Conservation (phyloP, 2,329 filamentous ascomycete species). For the Thielaviopsis punctulata region DNA sequence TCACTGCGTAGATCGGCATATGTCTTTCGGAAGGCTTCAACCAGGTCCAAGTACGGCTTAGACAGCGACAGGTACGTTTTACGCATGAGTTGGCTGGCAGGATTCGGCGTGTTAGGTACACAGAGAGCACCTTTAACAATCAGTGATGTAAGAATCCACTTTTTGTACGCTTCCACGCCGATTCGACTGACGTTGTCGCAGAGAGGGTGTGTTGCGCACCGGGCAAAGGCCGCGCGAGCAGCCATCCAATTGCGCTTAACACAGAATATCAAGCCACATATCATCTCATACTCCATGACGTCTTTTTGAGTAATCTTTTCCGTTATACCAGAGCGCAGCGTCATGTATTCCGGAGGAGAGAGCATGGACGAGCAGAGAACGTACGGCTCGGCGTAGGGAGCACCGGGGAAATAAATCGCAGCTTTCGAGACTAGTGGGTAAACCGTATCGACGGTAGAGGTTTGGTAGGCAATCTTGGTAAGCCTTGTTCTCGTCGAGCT, state of each 20-base stretch:
- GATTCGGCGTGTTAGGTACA: neutral
- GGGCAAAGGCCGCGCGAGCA: constrained; percentile 44
- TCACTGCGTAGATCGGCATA: constrained; percentile 41
- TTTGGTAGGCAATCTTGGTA: constrained; percentile 39
- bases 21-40: constrained; percentile 41
- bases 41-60: constrained; percentile 55
- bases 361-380: constrained; percentile 29
- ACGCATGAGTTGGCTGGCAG: constrained; percentile 1
- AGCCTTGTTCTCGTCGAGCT: constrained; percentile 45
- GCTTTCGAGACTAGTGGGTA: constrained; percentile 45
- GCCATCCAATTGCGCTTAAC: constrained; percentile 42
- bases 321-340: constrained; percentile 38
- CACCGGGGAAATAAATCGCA: constrained; percentile 47
- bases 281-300: constrained; percentile 51
- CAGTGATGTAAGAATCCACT: constrained; percentile 66
- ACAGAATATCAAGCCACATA: constrained; percentile 48
- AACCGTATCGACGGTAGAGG: constrained; percentile 33
- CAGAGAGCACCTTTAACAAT: constrained; percentile 43
- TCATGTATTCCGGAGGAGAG: constrained; percentile 40
- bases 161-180: constrained; percentile 82
- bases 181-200: constrained; percentile 51
- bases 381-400: constrained; percentile 20
- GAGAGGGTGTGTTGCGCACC: constrained; percentile 49
- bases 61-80: constrained; percentile 28
- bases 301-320: constrained; percentile 30